Conservation (phyloP, 2,329 filamentous ascomycete genomes). For the Fusarium subtropicale region DNA sequence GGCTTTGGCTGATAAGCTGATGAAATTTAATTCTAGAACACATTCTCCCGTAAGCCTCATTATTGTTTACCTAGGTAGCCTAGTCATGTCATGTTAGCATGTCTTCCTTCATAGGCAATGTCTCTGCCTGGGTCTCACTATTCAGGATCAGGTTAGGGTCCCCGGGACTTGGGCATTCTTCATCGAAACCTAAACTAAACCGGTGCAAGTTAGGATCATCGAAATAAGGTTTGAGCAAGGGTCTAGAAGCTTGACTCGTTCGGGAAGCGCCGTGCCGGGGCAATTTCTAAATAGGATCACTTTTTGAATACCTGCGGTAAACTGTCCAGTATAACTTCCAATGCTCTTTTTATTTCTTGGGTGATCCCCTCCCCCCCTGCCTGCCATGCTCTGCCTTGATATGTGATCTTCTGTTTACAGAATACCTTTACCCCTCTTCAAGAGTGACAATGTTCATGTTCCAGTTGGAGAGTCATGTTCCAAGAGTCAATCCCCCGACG, state of each 20-base stretch:
- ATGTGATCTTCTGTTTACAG: not conserved
- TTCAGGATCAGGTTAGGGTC: not conserved
- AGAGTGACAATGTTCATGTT: not conserved
- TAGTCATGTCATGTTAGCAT: not conserved
- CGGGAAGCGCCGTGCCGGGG: slow-evolving; percentile 41
- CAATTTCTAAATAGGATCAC: slow-evolving; percentile 18
- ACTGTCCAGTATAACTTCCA: not conserved
- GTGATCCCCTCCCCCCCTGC: not conserved
- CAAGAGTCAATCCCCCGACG: slow-evolving; percentile 1
- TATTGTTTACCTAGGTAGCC: not conserved
- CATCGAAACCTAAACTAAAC: slow-evolving; percentile 21
- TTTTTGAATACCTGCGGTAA: slow-evolving; percentile 2
- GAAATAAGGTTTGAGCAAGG: slow-evolving; percentile 38
- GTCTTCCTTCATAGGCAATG: not conserved
- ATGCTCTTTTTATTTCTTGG: not conserved
- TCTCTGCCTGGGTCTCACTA: not conserved
- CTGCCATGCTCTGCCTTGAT: not conserved
- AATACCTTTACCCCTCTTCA: not conserved
- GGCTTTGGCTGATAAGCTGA: not conserved
- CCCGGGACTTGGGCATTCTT: slow-evolving; percentile 23
- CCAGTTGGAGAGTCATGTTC: not conserved
- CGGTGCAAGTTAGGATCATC: slow-evolving; percentile 14
- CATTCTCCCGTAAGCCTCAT: not conserved
- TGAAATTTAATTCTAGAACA: not conserved
- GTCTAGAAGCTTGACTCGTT: slow-evolving; percentile 29